Base-by-base conservation (phyloP, 306 rosid genomes). In the Corylus americana region DNA sequence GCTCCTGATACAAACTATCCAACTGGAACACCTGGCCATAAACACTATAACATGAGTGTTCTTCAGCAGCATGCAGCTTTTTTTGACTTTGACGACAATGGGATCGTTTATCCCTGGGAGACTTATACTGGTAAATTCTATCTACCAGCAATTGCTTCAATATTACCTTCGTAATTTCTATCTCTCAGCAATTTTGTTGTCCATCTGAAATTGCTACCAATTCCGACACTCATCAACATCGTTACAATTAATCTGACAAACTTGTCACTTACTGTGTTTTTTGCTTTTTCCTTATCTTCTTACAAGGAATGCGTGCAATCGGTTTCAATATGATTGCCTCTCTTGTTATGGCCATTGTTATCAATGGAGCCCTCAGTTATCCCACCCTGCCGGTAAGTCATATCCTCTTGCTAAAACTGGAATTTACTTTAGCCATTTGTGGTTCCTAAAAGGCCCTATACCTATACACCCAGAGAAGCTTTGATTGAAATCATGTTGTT, bases 21-120 rank as follows among this genome's bases (percentile, higher is more conserved):
- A 42, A 37, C 77, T 6, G 98, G 98, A 82, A 92, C 98, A 73
- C 70, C 79, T 4, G 92, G 89, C 8, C 88, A 89, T 80, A 83
- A 16, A n/a, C 89, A 87, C 79, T 17, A 79, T 75, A 82, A 89
- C 75, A 4, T 95, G 88, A 82, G 77, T 75, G 97, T 95, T 83
- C 95, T 95, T 79, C 97, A 92, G 83, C 97, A 95, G 71, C 98
- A 92, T 44, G 83, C 78, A 17, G 88, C 96, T 5, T 92, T 92
- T 54, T 92, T 95, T 75, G 98, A 95, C 89, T 88, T 61, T 69
- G 96, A 92, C 71, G 89, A 85, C 77, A 80, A 92, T 55, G 98
- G 97, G 45, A 88, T 92, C 61, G 20, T 92, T 76, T 95, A 92
- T 74, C 98, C 98, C 11, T 95, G 96, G 98, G 98, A 95, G 81